Evolutionary conservation across 345 rosid species (phyloP).

Genomic region (Bruguiera gymnorhiza): DNA sequence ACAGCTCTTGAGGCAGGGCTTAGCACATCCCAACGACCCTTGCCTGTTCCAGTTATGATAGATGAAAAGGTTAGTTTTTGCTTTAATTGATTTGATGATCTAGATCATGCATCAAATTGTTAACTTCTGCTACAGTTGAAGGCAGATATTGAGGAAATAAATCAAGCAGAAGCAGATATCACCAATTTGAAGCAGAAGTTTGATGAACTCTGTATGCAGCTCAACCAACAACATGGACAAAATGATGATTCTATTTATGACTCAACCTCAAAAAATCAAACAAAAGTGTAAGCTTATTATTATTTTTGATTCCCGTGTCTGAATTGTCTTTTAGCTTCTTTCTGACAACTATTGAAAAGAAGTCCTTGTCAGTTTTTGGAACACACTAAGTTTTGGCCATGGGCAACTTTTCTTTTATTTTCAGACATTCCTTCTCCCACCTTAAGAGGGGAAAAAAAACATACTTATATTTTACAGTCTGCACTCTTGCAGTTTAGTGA

Average conservation of each 20-base stretch:
- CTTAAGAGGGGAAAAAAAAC: background rate
- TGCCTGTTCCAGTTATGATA: constrained; percentile 30
- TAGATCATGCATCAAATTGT: constrained; percentile 17
- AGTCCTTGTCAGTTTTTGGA: too few species aligned
- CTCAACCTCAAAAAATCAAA: constrained; percentile 27
- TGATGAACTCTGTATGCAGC: constrained; percentile 53
- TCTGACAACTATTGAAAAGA: background rate
- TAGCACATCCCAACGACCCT: constrained; percentile 36
- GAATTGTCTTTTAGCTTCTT: background rate
- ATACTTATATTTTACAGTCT: background rate
- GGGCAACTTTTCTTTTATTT: too few species aligned
- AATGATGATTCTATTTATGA: constrained; percentile 37
- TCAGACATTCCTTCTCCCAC: background rate
- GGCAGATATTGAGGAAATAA: constrained; percentile 63
- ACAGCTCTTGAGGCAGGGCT: constrained; percentile 63
- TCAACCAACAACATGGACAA: constrained; percentile 42
- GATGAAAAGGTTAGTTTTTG: constrained; percentile 59
- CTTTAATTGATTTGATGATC: constrained; percentile 9
- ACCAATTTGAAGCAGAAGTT: constrained; percentile 55
- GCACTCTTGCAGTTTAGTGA: background rate
- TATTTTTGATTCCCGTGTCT: background rate
- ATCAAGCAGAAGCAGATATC: constrained; percentile 57
- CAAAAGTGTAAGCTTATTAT: constrained; percentile 41
- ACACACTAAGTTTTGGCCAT: too few species aligned
- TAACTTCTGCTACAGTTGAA: constrained; percentile 46